Evolutionary conservation across 306 rosid species (phyloP).

Genomic region (Boehmeria nivea): DNA sequence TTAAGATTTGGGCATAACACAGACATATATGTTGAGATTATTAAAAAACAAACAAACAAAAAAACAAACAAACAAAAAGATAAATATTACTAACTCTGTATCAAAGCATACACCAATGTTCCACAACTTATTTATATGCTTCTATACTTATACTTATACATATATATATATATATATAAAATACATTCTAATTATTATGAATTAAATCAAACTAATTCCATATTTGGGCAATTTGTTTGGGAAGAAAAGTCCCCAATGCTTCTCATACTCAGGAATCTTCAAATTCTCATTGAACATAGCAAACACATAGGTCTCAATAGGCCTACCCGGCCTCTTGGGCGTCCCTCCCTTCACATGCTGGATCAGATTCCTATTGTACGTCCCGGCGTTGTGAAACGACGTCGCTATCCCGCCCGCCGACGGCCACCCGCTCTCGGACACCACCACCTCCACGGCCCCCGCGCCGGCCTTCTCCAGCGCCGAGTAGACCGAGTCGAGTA

Average conservation of each 20-base stretch:
- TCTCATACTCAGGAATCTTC: constrained; percentile 24
- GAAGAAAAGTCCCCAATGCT: constrained; percentile 34
- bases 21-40: too few species aligned
- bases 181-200: too few species aligned
- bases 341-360: constrained; percentile 30
- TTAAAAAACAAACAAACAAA: too few species aligned
- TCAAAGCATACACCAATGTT: too few species aligned
- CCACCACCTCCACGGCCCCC: constrained; percentile 25
- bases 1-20: too few species aligned
- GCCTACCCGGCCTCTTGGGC: constrained; percentile 24
- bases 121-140: too few species aligned
- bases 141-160: too few species aligned
- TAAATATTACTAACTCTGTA: too few species aligned
- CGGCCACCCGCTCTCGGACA: constrained; percentile 46
- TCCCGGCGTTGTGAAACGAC: constrained; percentile 23
- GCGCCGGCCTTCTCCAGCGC: constrained; percentile 30
- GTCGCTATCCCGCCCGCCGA: constrained; percentile 18
- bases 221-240: constrained; percentile 22
- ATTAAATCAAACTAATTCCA: constrained; percentile 11
- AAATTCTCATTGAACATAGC: constrained; percentile 30
- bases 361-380: constrained; percentile 21
- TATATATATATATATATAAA: too few species aligned
- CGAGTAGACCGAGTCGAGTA: constrained; percentile 25
- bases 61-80: too few species aligned
- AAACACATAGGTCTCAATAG: constrained; percentile 28